Conservation (phyloP, 768 basidiomycete genomes). For the Arthromyces matolae region DNA sequence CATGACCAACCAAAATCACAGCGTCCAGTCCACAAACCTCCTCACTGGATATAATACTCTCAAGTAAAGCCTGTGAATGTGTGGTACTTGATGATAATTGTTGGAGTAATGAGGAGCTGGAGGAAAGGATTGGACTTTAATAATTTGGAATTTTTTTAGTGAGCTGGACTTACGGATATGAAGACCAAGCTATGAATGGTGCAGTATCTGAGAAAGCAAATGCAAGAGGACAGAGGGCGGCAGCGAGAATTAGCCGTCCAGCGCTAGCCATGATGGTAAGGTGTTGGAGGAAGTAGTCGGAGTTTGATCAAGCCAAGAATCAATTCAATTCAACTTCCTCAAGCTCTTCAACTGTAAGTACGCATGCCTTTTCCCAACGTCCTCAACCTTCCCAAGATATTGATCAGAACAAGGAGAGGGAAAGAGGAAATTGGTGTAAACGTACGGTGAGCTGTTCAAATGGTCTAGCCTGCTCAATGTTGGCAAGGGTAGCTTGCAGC, state of each 20-base stretch:
- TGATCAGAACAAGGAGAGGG: background rate
- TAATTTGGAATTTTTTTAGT: slow-evolving; percentile 2
- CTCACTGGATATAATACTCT: slow-evolving; percentile 39
- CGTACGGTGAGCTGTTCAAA: slow-evolving; percentile 92
- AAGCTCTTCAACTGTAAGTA: too few species aligned
- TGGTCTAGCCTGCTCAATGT: slow-evolving; percentile 96
- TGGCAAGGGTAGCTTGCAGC: slow-evolving; percentile 88
- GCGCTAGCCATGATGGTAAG: slow-evolving; percentile 37
- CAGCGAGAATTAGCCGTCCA: slow-evolving; percentile 38
- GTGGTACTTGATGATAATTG: slow-evolving; percentile 31
- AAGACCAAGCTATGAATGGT: slow-evolving; percentile 73
- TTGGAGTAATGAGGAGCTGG: slow-evolving; percentile 48
- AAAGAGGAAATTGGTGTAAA: background rate
- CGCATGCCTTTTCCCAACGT: slow-evolving; percentile 87
- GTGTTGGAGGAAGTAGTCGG: background rate
- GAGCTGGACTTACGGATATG: slow-evolving; percentile 43
- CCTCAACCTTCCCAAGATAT: slow-evolving; percentile 56
- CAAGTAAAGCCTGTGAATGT: slow-evolving; percentile 36
- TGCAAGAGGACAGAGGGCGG: slow-evolving; percentile 43
- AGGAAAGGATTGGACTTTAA: background rate
- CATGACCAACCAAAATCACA: slow-evolving; percentile 65
- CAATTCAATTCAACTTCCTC: too few species aligned
- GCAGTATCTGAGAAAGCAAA: slow-evolving; percentile 59
- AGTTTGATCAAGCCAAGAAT: too few species aligned
- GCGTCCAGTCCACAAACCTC: slow-evolving; percentile 63